phyloP scores from a whole-genome alignment of 2,329 filamentous ascomycete genomes.

The Epichloe elymi region DNA sequence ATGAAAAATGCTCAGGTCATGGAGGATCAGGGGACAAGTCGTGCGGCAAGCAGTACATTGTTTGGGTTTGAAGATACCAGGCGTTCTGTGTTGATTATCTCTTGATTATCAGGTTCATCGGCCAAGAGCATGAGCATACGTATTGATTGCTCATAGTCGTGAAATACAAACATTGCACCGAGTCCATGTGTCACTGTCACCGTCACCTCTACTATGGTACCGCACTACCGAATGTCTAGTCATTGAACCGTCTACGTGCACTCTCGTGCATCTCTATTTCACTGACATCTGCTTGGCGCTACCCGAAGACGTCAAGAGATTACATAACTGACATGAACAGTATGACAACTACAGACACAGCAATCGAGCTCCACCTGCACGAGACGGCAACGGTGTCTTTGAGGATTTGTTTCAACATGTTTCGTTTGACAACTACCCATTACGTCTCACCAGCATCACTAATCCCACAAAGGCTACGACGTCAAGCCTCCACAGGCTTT shows the following conservation, averaged over 20 bases:
- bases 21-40: not conserved
- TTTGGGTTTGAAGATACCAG: not conserved
- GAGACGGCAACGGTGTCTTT: not conserved
- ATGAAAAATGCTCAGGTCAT: too few species aligned
- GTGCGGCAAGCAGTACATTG: not conserved
- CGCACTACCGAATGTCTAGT: too few species aligned
- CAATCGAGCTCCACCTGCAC: too few species aligned
- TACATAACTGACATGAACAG: too few species aligned
- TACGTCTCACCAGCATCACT: not conserved
- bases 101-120: not conserved
- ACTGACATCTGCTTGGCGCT: too few species aligned
- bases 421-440: not conserved
- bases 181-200: too few species aligned
- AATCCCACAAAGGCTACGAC: not conserved
- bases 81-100: not conserved
- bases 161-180: not conserved
- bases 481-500: not conserved
- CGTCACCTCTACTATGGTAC: too few species aligned
- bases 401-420: not conserved
- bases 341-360: too few species aligned
- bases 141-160: not conserved
- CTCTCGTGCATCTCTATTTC: too few species aligned
- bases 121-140: not conserved
- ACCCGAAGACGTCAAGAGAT: too few species aligned
- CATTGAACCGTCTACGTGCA: too few species aligned